Conservation (phyloP, 257 asterid species). For the Solanum habrochaites region DNA sequence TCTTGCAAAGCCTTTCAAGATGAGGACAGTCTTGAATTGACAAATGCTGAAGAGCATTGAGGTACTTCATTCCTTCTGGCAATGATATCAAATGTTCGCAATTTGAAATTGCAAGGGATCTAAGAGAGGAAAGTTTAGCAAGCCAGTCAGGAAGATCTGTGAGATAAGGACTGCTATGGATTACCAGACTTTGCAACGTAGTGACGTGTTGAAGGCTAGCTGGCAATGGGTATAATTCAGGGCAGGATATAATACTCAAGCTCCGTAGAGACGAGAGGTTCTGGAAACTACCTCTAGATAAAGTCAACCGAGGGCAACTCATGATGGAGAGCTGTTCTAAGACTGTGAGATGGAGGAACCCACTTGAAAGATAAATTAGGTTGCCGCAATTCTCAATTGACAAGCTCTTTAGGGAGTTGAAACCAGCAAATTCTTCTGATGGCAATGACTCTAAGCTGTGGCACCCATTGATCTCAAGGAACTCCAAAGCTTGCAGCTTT, state of each 20-base stretch:
- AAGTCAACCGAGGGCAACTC: slow-evolving; percentile 7
- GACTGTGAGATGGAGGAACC: slow-evolving; percentile 7
- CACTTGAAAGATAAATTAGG: background rate
- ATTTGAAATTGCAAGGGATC: slow-evolving; percentile 16
- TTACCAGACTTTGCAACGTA: slow-evolving; percentile 5
- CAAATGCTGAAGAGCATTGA: slow-evolving; percentile 10
- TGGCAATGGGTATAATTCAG: slow-evolving; percentile 5
- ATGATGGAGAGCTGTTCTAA: slow-evolving; percentile 16
- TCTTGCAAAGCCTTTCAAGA: slow-evolving; percentile 9
- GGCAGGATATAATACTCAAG: slow-evolving; percentile 11
- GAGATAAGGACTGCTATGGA: slow-evolving; percentile 8
- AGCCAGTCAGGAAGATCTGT: slow-evolving; percentile 16
- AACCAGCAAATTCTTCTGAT: slow-evolving; percentile 6
- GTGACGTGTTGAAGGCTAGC: slow-evolving; percentile 5
- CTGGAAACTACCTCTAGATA: background rate
- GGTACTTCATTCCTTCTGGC: slow-evolving; percentile 10
- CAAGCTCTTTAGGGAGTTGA: slow-evolving; percentile 6
- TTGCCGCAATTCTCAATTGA: slow-evolving; percentile 13
- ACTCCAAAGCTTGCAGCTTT: slow-evolving; percentile 4
- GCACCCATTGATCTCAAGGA: slow-evolving; percentile 12
- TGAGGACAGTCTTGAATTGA: slow-evolving; percentile 20
- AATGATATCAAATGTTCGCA: slow-evolving; percentile 3
- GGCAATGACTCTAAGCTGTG: slow-evolving; percentile 6
- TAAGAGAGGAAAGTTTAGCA: slow-evolving; percentile 6
- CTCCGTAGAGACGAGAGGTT: background rate